Conservation (phyloP, 768 basidiomycete genomes). For the Pisolithus microcarpus region DNA sequence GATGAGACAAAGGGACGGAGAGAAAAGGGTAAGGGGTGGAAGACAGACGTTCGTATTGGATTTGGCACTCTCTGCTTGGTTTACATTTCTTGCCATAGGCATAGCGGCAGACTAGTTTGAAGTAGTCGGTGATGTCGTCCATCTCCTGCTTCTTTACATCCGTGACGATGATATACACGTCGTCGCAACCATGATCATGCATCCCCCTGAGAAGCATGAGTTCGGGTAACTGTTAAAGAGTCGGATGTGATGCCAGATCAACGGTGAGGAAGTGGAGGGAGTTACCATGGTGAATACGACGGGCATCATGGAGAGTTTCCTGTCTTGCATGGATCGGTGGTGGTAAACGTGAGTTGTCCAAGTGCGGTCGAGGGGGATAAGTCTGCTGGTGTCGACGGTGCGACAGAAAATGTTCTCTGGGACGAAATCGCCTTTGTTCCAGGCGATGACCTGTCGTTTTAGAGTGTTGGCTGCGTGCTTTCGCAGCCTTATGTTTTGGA, state of each 20-base stretch:
- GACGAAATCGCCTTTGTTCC: constrained; percentile 65
- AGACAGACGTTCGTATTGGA: constrained; percentile 63
- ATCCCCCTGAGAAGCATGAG: constrained; percentile 74
- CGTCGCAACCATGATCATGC: constrained; percentile 75
- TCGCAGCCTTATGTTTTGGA: constrained; percentile 59
- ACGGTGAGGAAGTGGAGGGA: not conserved
- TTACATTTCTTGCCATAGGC: constrained; percentile 55
- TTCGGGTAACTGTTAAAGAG: constrained; percentile 53
- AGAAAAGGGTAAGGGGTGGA: constrained; percentile 1
- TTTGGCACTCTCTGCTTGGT: constrained; percentile 57
- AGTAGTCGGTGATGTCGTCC: constrained; percentile 75
- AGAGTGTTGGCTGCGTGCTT: constrained; percentile 48
- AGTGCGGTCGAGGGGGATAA: constrained; percentile 74
- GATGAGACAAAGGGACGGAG: constrained; percentile 3
- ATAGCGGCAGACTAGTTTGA: constrained; percentile 63
- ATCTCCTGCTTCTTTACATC: constrained; percentile 74
- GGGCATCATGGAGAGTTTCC: constrained; percentile 69
- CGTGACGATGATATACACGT: constrained; percentile 72
- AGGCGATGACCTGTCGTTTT: constrained; percentile 43
- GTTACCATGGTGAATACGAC: constrained; percentile 76
- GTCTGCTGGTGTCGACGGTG: constrained; percentile 68
- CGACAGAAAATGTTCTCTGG: constrained; percentile 77
- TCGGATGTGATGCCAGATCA: too few relatives aligned
- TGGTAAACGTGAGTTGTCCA: constrained; percentile 81
- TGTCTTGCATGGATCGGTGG: constrained; percentile 67